Evolutionary conservation across 371 early-diverging fungal species (phyloP).

Genomic region (Apophysomyces ossiformis): DNA sequence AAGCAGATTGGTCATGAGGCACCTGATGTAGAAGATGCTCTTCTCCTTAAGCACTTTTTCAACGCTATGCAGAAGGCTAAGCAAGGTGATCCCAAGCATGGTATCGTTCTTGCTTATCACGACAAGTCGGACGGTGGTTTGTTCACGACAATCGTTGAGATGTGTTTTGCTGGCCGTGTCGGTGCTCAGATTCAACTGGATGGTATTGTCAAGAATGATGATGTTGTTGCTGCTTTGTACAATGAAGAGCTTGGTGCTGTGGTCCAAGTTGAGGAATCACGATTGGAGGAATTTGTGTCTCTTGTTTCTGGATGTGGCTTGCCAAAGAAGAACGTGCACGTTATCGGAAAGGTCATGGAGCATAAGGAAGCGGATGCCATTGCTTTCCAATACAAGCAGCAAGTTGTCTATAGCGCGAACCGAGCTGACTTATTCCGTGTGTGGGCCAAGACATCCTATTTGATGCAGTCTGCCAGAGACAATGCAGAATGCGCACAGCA

Average conservation of each 20-base stretch:
- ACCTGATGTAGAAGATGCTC: slow-evolving; percentile 88
- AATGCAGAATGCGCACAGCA: slow-evolving; percentile 86
- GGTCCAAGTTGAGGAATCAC: slow-evolving; percentile 76
- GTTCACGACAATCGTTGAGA: slow-evolving; percentile 87
- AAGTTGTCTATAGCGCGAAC: slow-evolving; percentile 46
- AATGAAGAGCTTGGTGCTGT: slow-evolving; percentile 97
- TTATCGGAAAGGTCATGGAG: slow-evolving; percentile 64
- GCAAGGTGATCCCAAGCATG: slow-evolving; percentile 35
- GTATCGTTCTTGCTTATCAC: slow-evolving; percentile 89
- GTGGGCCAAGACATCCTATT: slow-evolving; percentile 92
- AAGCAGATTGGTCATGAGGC: slow-evolving; percentile 80
- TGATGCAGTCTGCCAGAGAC: slow-evolving; percentile 89
- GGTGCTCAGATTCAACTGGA: slow-evolving; percentile 75
- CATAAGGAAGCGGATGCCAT: slow-evolving; percentile 54
- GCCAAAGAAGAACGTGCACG: slow-evolving; percentile 58
- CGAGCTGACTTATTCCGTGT: slow-evolving; percentile 76
- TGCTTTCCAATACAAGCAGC: slow-evolving; percentile 42
- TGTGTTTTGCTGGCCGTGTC: slow-evolving; percentile 94
- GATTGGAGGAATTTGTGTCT: slow-evolving; percentile 59
- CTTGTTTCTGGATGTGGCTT: slow-evolving; percentile 61
- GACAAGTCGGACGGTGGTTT: slow-evolving; percentile 98
- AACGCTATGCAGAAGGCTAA: slow-evolving; percentile 68
- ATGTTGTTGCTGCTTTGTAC: slow-evolving; percentile 76
- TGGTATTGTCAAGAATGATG: slow-evolving; percentile 47
- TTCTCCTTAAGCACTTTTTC: slow-evolving; percentile 79